Percentiles rank a stretch among this genome's conserved stretches.
These are phyloP conservation scores for Phoenix dactylifera DNA, from an alignment of 176 grass and related monocot genomes.

Conservation along the genomic window DNA sequence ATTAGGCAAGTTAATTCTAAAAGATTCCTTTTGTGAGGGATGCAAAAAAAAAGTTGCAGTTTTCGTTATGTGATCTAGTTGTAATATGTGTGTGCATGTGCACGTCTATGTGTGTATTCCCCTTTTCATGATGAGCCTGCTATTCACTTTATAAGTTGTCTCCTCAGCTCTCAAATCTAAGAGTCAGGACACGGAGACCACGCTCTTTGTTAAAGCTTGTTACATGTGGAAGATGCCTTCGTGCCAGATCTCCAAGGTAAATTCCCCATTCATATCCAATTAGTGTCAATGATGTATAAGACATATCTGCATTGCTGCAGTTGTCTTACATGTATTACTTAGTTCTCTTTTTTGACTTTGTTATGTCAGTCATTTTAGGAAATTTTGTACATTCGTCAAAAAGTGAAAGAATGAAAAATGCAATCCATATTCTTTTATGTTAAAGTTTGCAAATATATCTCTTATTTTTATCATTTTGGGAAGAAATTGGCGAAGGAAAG, in stretches of 20 bases:
- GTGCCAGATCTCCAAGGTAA: conserved; percentile 25
- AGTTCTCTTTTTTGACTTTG: no score
- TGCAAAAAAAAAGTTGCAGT: no score
- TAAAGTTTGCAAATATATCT: background rate
- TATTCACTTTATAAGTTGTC: conserved; percentile 6
- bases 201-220: conserved; percentile 18
- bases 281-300: background rate
- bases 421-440: background rate
- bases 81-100: background rate
- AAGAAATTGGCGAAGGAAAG: no score
- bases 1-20: no score
- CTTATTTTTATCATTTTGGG: no score
- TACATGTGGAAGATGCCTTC: conserved; percentile 33
- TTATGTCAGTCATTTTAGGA: background rate
- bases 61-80: background rate
- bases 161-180: conserved; percentile 19
- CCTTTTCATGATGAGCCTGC: background rate
- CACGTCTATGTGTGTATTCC: background rate
- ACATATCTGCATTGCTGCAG: background rate
- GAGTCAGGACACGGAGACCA: conserved; percentile 15
- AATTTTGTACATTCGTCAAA: background rate
- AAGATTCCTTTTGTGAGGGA: no score
- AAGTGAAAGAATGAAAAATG: background rate
- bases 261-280: background rate
- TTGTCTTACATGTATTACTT: background rate